Evolutionary conservation across 169 alveolate species (phyloP).

Genomic region (Amoebophrya sp.): DNA sequence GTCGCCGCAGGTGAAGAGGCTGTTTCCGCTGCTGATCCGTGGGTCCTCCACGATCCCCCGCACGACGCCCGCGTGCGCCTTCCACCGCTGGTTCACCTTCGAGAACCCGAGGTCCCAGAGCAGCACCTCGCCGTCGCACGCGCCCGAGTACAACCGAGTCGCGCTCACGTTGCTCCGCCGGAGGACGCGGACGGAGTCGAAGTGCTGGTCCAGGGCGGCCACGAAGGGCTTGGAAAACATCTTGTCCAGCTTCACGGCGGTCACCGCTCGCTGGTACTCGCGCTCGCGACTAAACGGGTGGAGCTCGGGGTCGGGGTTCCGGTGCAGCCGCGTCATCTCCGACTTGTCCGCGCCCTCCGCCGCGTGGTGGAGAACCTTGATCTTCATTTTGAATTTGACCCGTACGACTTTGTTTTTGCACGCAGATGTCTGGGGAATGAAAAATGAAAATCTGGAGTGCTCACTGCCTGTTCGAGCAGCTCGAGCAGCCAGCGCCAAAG

Average conservation of each 20-base stretch:
- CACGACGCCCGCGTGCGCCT: background rate
- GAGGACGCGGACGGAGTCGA: conserved; percentile 80
- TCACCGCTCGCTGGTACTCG: conserved; percentile 86
- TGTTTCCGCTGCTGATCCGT: background rate
- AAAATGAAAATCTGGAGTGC: too few relatives aligned
- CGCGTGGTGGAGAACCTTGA: background rate
- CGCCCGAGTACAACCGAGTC: conserved; percentile 76
- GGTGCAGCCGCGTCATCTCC: background rate
- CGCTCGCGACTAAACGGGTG: conserved; percentile 58
- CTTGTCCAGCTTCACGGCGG: conserved; percentile 85
- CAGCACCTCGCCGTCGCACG: conserved; percentile 82
- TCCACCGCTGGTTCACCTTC: background rate
- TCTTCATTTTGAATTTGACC: background rate
- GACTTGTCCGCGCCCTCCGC: background rate
- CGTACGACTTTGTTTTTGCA: too few relatives aligned
- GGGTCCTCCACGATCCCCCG: background rate
- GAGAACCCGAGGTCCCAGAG: conserved; percentile 67
- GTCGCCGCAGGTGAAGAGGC: conserved; percentile 39
- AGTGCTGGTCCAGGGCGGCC: conserved; percentile 81
- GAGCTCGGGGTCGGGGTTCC: conserved; percentile 56
- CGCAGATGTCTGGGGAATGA: too few relatives aligned
- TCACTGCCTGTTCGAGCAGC: too few relatives aligned
- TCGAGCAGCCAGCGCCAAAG: too few relatives aligned
- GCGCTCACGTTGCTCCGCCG: conserved; percentile 49
- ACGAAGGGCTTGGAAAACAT: conserved; percentile 91